These are phyloP conservation scores for Exophiala xenobiotica DNA, from an alignment of 2,329 filamentous ascomycete genomes.

Conservation along the genomic window DNA sequence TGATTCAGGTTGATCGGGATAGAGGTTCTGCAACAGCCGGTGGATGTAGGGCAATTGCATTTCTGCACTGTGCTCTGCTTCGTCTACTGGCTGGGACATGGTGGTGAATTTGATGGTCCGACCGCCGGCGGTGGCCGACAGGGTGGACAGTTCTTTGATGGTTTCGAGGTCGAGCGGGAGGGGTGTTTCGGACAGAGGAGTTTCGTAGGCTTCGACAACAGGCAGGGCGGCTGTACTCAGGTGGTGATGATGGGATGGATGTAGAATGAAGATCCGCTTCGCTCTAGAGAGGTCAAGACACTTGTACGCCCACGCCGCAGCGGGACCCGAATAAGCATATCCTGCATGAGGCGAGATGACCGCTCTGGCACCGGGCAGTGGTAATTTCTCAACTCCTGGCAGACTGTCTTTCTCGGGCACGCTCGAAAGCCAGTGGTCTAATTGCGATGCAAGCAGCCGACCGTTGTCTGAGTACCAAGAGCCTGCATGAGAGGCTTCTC, in stretches of 20 bases:
- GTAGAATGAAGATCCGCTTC: constrained; percentile 89
- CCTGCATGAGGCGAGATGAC: constrained; percentile 96
- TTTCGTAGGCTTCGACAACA: constrained; percentile 57
- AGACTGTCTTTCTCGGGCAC: constrained; percentile 62
- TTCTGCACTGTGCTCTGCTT: constrained; percentile 88
- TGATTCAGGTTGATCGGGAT: constrained; percentile 49
- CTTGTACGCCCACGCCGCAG: constrained; percentile 94
- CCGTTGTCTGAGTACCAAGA: constrained; percentile 77
- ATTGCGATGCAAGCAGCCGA: constrained; percentile 61
- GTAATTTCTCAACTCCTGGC: constrained; percentile 63
- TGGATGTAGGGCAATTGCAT: constrained; percentile 96
- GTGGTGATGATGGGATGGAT: constrained; percentile 86
- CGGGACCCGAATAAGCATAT: constrained; percentile 86
- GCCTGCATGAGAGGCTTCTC: constrained; percentile 73
- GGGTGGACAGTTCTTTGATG: constrained; percentile 39
- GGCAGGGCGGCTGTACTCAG: constrained; percentile 76
- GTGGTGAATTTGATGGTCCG: constrained; percentile 38
- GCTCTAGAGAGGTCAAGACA: constrained; percentile 75
- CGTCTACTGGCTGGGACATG: constrained; percentile 68
- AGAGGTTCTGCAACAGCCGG: constrained; percentile 64
- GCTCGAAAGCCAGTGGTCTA: constrained; percentile 70
- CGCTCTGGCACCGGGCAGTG: constrained; percentile 71
- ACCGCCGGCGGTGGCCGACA: constrained; percentile 31
- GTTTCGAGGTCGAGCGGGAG: constrained; percentile 46
- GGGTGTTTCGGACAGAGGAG: constrained; percentile 44